Percentiles rank a stretch among this genome's conserved stretches.
These are phyloP conservation scores for Lepidopterella palustris DNA, from an alignment of 495 filamentous ascomycete genomes.

Conservation along the genomic window DNA sequence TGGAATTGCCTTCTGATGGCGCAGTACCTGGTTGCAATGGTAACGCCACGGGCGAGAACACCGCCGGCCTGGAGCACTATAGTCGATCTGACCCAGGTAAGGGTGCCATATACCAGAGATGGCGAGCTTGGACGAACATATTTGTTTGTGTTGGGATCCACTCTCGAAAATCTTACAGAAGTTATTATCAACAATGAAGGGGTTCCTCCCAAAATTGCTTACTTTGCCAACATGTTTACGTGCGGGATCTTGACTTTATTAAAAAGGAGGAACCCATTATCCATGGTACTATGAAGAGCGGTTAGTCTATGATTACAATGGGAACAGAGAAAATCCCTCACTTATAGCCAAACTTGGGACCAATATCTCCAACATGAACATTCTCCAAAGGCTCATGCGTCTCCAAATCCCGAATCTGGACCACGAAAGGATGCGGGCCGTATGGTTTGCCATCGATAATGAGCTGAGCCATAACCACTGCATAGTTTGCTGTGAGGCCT, in stretches of 20 bases:
- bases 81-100: constrained; percentile 65
- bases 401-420: constrained; percentile 63
- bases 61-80: constrained; percentile 63
- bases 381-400: constrained; percentile 66
- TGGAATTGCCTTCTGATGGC: constrained; percentile 65
- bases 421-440: constrained; percentile 70
- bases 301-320: neutral
- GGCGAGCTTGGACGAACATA: constrained; percentile 59
- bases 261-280: constrained; percentile 70
- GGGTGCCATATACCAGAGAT: constrained; percentile 61
- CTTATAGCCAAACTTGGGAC: constrained; percentile 66
- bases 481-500: constrained; percentile 66
- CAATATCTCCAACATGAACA: constrained; percentile 66
- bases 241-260: constrained; percentile 65
- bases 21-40: constrained; percentile 65
- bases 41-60: constrained; percentile 65
- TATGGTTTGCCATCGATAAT: constrained; percentile 55
- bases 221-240: constrained; percentile 56
- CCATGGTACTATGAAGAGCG: constrained; percentile 53
- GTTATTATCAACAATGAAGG: neutral
- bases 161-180: constrained; percentile 50
- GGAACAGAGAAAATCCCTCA: constrained; percentile 16
- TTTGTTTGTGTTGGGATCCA: constrained; percentile 55
- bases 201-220: neutral
- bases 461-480: constrained; percentile 68